Evolutionary conservation across 176 grass and related monocot species (phyloP).

Genomic region (sorghum (Sorghum bicolor)): Sorghum_bicolor_NCBIv3 NC_012877.2:9734001-9734500

Average conservation of each 20-base stretch:
- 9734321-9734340: conserved; percentile 91
- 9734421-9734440: not conserved
- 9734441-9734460: not conserved
- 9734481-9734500: conserved; percentile 95
- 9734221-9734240: conserved; percentile 20
- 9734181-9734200: conserved; percentile 93
- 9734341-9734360: conserved; percentile 95
- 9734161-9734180: conserved; percentile 96
- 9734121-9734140: conserved; percentile 74
- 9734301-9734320: conserved; percentile 60
- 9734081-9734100: not conserved
- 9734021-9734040: not conserved
- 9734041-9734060: not conserved
- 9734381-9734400: conserved; percentile 31
- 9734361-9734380: conserved; percentile 84
- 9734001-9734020: not conserved
- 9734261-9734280: conserved; percentile 8
- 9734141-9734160: conserved; percentile 86
- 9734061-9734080: not conserved
- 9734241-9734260: conserved; percentile 5
- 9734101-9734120: conserved; percentile 3
- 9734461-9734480: not conserved
- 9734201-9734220: conserved; percentile 78
- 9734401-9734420: conserved; percentile 15
- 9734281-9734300: conserved; percentile 2